Conservation (phyloP, 305 asterid species). For the Ilex paraguariensis region DNA sequence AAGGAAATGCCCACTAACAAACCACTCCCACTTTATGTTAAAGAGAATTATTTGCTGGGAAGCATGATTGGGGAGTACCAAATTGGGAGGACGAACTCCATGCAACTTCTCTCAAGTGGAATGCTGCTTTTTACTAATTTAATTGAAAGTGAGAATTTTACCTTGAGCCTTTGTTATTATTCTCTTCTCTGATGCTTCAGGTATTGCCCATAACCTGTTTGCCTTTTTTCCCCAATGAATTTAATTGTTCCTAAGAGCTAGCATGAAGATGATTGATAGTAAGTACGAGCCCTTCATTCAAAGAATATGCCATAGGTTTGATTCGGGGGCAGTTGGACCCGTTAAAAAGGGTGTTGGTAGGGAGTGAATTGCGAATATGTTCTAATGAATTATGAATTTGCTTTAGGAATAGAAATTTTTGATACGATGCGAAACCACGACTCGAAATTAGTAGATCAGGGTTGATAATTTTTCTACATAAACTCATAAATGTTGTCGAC, state of each 20-base stretch:
- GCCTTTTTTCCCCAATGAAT: neutral
- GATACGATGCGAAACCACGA: too few relatives aligned
- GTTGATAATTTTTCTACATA: too few relatives aligned
- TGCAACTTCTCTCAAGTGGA: conserved; percentile 46
- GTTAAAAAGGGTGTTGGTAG: neutral
- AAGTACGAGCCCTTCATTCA: neutral
- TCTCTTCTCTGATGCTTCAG: neutral
- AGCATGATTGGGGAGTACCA: conserved; percentile 45
- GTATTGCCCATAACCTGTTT: neutral
- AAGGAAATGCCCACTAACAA: conserved; percentile 43
- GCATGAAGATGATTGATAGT: conserved; percentile 5
- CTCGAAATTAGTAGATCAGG: too few relatives aligned
- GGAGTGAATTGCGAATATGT: too few relatives aligned
- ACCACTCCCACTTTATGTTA: conserved; percentile 9
- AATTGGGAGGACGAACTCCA: conserved; percentile 44
- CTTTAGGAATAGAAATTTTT: too few relatives aligned
- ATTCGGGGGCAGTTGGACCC: neutral
- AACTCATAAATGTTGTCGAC: too few relatives aligned
- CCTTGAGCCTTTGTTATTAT: conserved; percentile 11
- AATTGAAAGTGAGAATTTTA: conserved; percentile 28
- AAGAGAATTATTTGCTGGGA: conserved; percentile 15
- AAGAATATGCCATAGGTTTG: conserved; percentile 2
- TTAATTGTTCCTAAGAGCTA: conserved; percentile 1
- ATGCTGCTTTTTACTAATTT: conserved; percentile 21
- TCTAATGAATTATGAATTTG: too few relatives aligned